A percentile compares a stretch with the other conserved stretches of the same genome.
Evolutionary conservation across 495 filamentous ascomycete species (phyloP).

Genomic region (Podospora fimiseda): DNA sequence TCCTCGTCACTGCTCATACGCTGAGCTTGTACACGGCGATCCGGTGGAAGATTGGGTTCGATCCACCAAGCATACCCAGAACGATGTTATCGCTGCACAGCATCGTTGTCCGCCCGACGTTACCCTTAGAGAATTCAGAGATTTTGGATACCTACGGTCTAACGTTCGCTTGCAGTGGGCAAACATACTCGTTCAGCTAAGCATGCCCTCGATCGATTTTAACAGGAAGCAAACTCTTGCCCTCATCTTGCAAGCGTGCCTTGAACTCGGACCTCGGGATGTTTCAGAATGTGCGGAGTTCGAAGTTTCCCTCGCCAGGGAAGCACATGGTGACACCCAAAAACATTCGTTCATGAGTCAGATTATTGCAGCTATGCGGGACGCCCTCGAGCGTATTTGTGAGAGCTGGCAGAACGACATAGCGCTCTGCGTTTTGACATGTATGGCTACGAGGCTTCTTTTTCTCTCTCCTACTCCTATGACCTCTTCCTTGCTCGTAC

Average conservation of each 20-base stretch:
- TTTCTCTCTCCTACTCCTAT: neutral
- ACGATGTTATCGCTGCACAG: constrained; percentile 45
- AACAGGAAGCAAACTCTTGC: constrained; percentile 38
- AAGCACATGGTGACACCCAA: constrained; percentile 3
- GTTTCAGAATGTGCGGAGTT: neutral
- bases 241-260: constrained; percentile 44
- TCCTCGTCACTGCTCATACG: constrained; percentile 12
- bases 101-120: constrained; percentile 33
- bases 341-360: neutral
- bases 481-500: constrained; percentile 1
- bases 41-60: constrained; percentile 12
- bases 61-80: constrained; percentile 22
- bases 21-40: neutral
- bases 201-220: constrained; percentile 38
- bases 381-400: constrained; percentile 8
- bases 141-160: constrained; percentile 41
- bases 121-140: constrained; percentile 45
- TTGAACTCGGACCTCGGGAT: constrained; percentile 40
- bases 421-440: constrained; percentile 11
- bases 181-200: constrained; percentile 51
- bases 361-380: neutral
- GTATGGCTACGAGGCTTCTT: constrained; percentile 15
- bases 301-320: neutral
- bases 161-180: constrained; percentile 48
- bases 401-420: constrained; percentile 19